A percentile compares a stretch with the other conserved stretches of the same genome.
These are phyloP conservation scores for Mangifera indica DNA, from an alignment of 345 rosid genomes.

Conservation along the genomic window DNA sequence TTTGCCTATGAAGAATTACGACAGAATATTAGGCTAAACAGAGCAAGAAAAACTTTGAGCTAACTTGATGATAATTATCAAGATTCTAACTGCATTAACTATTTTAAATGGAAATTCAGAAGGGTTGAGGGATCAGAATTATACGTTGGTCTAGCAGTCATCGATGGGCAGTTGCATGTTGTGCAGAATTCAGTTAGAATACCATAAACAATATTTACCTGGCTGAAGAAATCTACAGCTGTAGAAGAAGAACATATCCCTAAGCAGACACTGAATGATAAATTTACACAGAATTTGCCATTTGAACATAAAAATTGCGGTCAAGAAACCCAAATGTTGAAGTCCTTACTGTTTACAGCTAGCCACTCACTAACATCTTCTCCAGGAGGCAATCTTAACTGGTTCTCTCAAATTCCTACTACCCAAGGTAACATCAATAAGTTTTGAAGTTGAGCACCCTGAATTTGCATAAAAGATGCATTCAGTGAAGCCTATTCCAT, in stretches of 20 bases:
- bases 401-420: conserved; percentile 78
- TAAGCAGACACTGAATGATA: neutral
- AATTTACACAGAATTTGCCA: neutral
- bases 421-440: conserved; percentile 66
- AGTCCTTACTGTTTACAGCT: conserved; percentile 60
- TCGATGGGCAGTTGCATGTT: conserved; percentile 49
- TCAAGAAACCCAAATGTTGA: neutral
- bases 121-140: conserved; percentile 5
- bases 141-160: conserved; percentile 76
- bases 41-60: neutral
- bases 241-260: conserved; percentile 15
- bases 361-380: conserved; percentile 76
- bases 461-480: conserved; percentile 13
- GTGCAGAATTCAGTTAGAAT: conserved; percentile 76
- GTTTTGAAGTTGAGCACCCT: conserved; percentile 74
- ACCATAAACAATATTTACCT: conserved; percentile 62
- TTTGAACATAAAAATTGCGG: neutral
- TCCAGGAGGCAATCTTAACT: conserved; percentile 62
- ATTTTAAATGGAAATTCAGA: neutral
- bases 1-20: neutral
- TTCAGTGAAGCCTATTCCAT: too few relatives aligned
- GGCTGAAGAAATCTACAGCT: conserved; percentile 83
- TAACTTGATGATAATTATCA: neutral
- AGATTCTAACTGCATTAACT: conserved; percentile 1
- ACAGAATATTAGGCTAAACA: neutral